Evolutionary conservation across 306 rosid species (phyloP), one percentile per base, ranked within the genome.

Genomic region (Pyrus betulifolia): DNA sequence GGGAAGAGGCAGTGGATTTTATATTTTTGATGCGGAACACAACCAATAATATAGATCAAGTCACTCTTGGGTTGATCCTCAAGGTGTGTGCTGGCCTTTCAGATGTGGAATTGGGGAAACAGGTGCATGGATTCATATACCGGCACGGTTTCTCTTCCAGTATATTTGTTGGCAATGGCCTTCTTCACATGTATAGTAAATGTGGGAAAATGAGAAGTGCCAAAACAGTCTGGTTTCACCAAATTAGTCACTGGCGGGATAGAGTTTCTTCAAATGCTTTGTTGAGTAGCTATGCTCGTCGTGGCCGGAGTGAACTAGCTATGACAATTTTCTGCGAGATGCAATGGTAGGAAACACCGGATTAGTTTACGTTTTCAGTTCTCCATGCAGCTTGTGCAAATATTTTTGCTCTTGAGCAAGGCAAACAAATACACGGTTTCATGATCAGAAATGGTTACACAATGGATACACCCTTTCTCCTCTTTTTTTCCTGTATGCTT

Each of bases 111-210:
- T 77, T 81, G 85, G 93, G 96, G 30, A 92, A 90, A 78, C 88
- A 84, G 70, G 73, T 88, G 69, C 96, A 92, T 78, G 88, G 90
- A 21, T 90, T 79, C 81, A 74, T 90, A 38, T 88, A 87, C 76
- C 80, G 93, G 70, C 84, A 44, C 70, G 84, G 88, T 28, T 84
- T 78, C 61, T 86, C 75, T 78, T 77, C 76, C 19, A 81, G 86
- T 77, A 76, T 85, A 33, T 71, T 71, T 84, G 84, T 92, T 59
- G 74, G 92, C 67, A 92, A 90, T 84, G 96, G 92, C 72, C 81
- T 90, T 78, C 87, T 92, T 76, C 86, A 92, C 88, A 90, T 90
- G 96, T 90, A 92, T 64, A 91, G 93, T 67, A 85, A 90, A 79
- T 92, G 96, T 74, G 91, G 93, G 78, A 86, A 86, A 89, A 80